Conservation (phyloP, 352 stramenopile genomes). For the Phytophthora hybrid region DNA sequence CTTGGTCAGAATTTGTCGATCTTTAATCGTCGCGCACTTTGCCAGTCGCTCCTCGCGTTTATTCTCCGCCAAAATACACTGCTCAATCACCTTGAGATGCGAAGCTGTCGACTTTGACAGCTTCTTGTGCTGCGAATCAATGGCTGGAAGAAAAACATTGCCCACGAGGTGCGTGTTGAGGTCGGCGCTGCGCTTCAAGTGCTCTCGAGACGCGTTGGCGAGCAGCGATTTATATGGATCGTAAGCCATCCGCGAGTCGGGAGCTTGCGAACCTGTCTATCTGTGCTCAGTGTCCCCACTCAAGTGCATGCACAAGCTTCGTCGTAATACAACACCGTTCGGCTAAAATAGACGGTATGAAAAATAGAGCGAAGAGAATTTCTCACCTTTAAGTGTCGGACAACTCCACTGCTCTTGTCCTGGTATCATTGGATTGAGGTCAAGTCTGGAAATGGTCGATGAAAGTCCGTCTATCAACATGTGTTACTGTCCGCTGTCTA, state of each 20-base stretch:
- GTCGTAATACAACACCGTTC: conserved; percentile 1
- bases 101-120: conserved; percentile 30
- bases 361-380: conserved; percentile 27
- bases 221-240: conserved; percentile 66
- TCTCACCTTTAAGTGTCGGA: not conserved
- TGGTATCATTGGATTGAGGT: not conserved
- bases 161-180: conserved; percentile 59
- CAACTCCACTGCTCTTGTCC: not conserved
- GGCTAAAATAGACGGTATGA: conserved; percentile 26
- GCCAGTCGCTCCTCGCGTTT: conserved; percentile 66
- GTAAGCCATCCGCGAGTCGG: conserved; percentile 30
- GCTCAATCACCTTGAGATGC: conserved; percentile 75
- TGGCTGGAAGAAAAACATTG: conserved; percentile 72
- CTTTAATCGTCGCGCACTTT: conserved; percentile 55
- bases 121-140: conserved; percentile 41
- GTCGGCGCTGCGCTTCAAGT: conserved; percentile 48
- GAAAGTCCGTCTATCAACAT: conserved; percentile 13
- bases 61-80: conserved; percentile 79
- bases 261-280: conserved; percentile 1
- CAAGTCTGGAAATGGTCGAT: conserved; percentile 1
- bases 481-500: conserved; percentile 19
- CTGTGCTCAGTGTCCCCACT: conserved; percentile 7
- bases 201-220: conserved; percentile 50
- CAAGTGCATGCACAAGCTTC: conserved; percentile 1
- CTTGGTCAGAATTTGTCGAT: conserved; percentile 56